Conservation (phyloP, 2,329 filamentous ascomycete genomes). For the Trichophyton simii region DNA sequence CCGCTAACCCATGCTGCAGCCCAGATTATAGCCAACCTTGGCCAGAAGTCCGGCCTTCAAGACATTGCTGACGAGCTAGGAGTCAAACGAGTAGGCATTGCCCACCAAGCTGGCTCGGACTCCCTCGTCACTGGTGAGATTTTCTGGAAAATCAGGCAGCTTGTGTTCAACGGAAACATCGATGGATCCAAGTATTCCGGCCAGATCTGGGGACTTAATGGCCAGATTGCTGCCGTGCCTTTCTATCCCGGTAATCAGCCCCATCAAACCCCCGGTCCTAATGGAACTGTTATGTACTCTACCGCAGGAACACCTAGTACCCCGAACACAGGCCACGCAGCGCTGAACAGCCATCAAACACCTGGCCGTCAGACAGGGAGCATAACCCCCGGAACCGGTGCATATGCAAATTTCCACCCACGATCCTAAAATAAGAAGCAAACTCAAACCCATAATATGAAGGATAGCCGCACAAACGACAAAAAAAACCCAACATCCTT, state of each 20-base stretch:
- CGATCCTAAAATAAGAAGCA: background rate
- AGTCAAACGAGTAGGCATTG: slow-evolving; percentile 72
- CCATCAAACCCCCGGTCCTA: slow-evolving; percentile 42
- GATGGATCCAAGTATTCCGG: slow-evolving; percentile 67
- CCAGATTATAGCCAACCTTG: slow-evolving; percentile 70
- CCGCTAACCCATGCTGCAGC: slow-evolving; percentile 52
- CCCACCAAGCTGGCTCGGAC: slow-evolving; percentile 88
- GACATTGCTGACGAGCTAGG: slow-evolving; percentile 88
- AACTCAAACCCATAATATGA: background rate
- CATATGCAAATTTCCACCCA: slow-evolving; percentile 37
- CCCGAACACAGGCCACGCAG: slow-evolving; percentile 45
- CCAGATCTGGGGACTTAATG: slow-evolving; percentile 86
- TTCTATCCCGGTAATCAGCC: slow-evolving; percentile 27
- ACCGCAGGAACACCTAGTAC: slow-evolving; percentile 52
- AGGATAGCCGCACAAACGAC: background rate
- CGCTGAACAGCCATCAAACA: slow-evolving; percentile 33
- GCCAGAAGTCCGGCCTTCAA: slow-evolving; percentile 82
- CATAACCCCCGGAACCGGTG: slow-evolving; percentile 63
- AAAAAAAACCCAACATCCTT: no score
- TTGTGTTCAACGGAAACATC: slow-evolving; percentile 74
- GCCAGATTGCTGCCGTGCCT: slow-evolving; percentile 46
- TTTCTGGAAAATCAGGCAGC: slow-evolving; percentile 84
- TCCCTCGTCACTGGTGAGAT: slow-evolving; percentile 85
- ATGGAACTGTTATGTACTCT: slow-evolving; percentile 41
- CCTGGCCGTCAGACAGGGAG: slow-evolving; percentile 39